Evolutionary conservation across 352 stramenopile species (phyloP).

Genomic region (Aphanomyces stellatus): DNA sequence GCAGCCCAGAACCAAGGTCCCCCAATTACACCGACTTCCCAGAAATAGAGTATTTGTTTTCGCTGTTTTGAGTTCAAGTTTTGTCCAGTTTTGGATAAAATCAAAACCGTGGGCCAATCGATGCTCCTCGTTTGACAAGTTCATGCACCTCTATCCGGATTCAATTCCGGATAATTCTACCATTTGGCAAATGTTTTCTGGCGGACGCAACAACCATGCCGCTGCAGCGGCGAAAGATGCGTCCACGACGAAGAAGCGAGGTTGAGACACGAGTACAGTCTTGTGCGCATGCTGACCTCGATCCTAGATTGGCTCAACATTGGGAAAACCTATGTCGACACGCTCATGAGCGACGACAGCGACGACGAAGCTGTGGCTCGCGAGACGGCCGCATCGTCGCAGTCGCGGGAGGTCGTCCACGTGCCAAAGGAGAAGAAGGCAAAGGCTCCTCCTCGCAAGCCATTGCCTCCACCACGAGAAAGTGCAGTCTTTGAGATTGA

Average conservation of each 20-base stretch:
- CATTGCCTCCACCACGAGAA: background rate
- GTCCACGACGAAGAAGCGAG: background rate
- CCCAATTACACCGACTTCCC: too few species aligned
- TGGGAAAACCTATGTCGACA: conserved; percentile 7
- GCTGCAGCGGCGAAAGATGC: background rate
- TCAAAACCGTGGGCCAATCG: too few species aligned
- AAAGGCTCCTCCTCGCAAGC: background rate
- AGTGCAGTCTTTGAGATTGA: conserved; percentile 52
- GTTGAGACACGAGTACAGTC: background rate
- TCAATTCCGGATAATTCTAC: too few species aligned
- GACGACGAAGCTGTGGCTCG: background rate
- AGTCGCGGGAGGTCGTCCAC: background rate
- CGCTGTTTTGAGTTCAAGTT: too few species aligned
- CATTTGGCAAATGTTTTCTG: background rate
- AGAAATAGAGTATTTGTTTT: too few species aligned
- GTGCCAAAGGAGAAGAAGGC: background rate
- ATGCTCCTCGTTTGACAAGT: too few species aligned
- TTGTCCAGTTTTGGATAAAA: too few species aligned
- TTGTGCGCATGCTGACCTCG: background rate
- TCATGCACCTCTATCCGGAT: background rate
- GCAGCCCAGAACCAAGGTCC: too few species aligned
- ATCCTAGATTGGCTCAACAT: conserved; percentile 10
- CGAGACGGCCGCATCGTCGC: background rate
- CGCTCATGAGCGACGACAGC: background rate
- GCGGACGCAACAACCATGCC: background rate